Base-by-base conservation (phyloP, 2,329 filamentous ascomycete genomes). In the Fonsecaea nubica region DNA sequence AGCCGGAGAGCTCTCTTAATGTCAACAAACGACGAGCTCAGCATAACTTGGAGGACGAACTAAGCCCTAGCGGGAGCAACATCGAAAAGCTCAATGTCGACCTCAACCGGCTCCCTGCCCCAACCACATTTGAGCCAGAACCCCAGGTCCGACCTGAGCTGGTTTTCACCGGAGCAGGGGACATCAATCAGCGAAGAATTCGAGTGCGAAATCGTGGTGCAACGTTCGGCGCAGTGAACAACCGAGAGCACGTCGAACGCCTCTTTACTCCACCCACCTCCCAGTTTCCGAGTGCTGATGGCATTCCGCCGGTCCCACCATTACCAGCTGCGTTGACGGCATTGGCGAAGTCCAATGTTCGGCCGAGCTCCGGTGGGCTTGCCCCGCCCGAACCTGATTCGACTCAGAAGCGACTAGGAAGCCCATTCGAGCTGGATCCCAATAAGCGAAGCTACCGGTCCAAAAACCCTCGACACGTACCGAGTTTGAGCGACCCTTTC, bases 171-270 rank as follows among this genome's bases (percentile, higher is more conserved):
- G 72, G 72, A 36, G 63, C 64, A 57, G 71, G 71, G 33, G 83
- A 86, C 66, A 79, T 80, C 9, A 83, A 84, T 61, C 82, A 86
- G 70, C 83, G 85, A 63, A 83, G 86, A 35, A 82, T 87, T 10
- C 85, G 87, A 32, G 83, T 87, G 38, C 84, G 87, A 48, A 87
- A 83, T 71, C 85, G 87, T 52, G 87, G 87, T 62, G 88, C 87
- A 72, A 89, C 86, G 55, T 81, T 86, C 30, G 84, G 86, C 58
- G 85, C 86, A 60, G 82, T 86, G 66, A 81, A 80, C 68, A 81
- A 81, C 33, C 80, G 82, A 59, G 82, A 71, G 77, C 80, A 83
- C 60, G 79, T 88, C 38, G 80, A 85, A 53, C 81, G 83, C 64
- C 77, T 88, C 3, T 87, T 88, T 72, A 83, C 81, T 3, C 84